Evolutionary conservation across 495 filamentous ascomycete species (phyloP).

Genomic region (Aspergillus sparsus): DNA sequence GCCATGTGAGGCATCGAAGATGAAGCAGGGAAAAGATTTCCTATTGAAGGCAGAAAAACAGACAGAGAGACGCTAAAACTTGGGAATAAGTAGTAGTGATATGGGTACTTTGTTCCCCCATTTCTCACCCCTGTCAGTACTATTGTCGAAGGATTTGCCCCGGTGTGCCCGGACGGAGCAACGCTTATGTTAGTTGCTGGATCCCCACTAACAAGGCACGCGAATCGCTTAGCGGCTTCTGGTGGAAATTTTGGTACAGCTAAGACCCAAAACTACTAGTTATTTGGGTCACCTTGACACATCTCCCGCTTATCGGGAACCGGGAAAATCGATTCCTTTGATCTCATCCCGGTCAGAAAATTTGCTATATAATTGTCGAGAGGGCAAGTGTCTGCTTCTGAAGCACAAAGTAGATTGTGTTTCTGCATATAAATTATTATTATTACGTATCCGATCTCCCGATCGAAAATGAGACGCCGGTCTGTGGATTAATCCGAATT

Average conservation of each 20-base stretch:
- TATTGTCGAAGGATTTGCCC: background rate
- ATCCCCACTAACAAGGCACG: background rate
- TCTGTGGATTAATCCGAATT: constrained; percentile 3
- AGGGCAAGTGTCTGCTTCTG: background rate
- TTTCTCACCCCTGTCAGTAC: background rate
- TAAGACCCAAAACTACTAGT: background rate
- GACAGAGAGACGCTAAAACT: too few species aligned
- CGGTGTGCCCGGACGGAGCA: background rate
- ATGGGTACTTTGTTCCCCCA: background rate
- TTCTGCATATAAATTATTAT: background rate
- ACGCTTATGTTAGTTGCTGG: background rate
- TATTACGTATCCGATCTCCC: background rate
- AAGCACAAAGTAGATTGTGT: background rate
- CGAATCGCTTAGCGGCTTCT: background rate
- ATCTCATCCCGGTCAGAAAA: background rate
- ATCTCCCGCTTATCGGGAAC: background rate
- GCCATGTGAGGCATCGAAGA: too few species aligned
- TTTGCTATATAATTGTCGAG: background rate
- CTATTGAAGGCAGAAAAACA: too few species aligned
- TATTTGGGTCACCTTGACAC: background rate
- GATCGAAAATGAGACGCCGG: constrained; percentile 1
- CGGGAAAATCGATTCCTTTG: background rate
- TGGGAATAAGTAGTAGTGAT: too few species aligned
- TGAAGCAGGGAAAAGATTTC: too few species aligned
- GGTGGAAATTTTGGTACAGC: constrained; percentile 1